A percentile compares a stretch with the other conserved stretches of the same genome.
phyloP scores from a whole-genome alignment of 2,329 filamentous ascomycete species.

The Pseudophaeomoniella oleicola region DNA sequence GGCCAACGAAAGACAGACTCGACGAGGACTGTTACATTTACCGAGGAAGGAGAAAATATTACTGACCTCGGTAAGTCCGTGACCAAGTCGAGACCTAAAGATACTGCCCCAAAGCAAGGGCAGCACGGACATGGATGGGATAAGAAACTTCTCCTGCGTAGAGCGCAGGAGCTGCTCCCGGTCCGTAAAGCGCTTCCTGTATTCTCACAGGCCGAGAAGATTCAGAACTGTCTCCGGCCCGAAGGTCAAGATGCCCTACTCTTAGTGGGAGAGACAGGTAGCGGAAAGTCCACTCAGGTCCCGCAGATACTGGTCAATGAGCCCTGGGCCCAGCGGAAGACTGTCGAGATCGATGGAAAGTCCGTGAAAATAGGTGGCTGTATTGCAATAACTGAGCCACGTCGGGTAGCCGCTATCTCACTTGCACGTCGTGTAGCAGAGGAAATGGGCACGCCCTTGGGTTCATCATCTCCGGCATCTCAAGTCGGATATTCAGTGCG shows the following conservation, averaged over 20 bases:
- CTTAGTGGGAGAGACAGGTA: slow-evolving; percentile 85
- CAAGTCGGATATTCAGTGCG: slow-evolving; percentile 86
- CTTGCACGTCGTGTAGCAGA: slow-evolving; percentile 76
- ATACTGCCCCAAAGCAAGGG: neutral
- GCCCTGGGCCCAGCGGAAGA: slow-evolving; percentile 57
- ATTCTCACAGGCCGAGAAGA: slow-evolving; percentile 57
- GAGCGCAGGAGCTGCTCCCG: slow-evolving; percentile 31
- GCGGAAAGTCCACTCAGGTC: slow-evolving; percentile 91
- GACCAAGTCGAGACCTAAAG: too few relatives aligned
- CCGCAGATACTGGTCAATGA: slow-evolving; percentile 76
- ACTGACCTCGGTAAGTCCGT: neutral
- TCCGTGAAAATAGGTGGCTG: slow-evolving; percentile 51
- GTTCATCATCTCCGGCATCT: slow-evolving; percentile 41
- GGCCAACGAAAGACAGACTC: neutral
- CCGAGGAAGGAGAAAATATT: neutral
- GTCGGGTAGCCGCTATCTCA: slow-evolving; percentile 84
- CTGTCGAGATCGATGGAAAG: slow-evolving; percentile 22
- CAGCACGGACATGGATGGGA: neutral
- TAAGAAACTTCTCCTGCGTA: slow-evolving; percentile 8
- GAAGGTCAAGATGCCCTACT: slow-evolving; percentile 57
- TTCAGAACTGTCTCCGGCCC: slow-evolving; percentile 47
- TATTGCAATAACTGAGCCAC: slow-evolving; percentile 87
- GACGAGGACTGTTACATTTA: neutral
- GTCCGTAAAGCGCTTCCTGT: slow-evolving; percentile 62
- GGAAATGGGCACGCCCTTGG: slow-evolving; percentile 58